Conservation (phyloP, 2,329 filamentous ascomycete species). For the Mycosphaerella arachidis region DNA sequence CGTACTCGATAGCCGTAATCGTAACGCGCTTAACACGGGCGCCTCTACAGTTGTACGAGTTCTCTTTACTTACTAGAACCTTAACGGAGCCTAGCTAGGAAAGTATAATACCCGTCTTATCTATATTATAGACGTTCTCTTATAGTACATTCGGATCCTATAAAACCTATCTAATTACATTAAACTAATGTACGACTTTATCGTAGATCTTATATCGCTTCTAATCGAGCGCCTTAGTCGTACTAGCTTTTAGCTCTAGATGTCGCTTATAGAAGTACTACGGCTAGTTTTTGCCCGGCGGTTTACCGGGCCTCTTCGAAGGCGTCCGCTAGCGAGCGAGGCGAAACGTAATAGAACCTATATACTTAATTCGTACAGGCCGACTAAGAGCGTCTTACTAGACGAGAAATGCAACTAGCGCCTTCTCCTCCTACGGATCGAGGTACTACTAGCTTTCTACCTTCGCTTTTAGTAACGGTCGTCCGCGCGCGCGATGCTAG, state of each 20-base stretch:
- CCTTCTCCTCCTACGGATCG: constrained; percentile 14
- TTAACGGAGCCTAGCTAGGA: constrained; percentile 28
- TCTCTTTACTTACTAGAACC: constrained; percentile 31
- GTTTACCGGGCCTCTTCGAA: constrained; percentile 1
- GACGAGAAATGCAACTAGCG: constrained; percentile 13
- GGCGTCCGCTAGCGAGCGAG: constrained; percentile 8
- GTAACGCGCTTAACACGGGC: constrained; percentile 25
- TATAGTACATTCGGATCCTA: constrained; percentile 22
- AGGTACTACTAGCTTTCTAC: constrained; percentile 16
- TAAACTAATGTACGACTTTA: constrained; percentile 32
- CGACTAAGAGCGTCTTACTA: constrained; percentile 10
- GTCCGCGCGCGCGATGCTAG: constrained; percentile 14
- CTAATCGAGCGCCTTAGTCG: constrained; percentile 26
- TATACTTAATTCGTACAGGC: constrained; percentile 16
- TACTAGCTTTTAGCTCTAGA: constrained; percentile 25
- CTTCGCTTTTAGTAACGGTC: constrained; percentile 15
- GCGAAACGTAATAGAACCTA: constrained; percentile 13
- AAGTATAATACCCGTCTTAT: constrained; percentile 35
- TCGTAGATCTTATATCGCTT: constrained; percentile 31
- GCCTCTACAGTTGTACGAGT: constrained; percentile 24
- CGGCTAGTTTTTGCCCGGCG: constrained; percentile 19
- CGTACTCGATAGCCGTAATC: constrained; percentile 17
- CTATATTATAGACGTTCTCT: constrained; percentile 37
- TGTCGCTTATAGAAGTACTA: constrained; percentile 24
- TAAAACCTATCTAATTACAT: constrained; percentile 29